phyloP scores from a whole-genome alignment of 2,329 filamentous ascomycete genomes.

The Dactylellina drechsleri region DNA sequence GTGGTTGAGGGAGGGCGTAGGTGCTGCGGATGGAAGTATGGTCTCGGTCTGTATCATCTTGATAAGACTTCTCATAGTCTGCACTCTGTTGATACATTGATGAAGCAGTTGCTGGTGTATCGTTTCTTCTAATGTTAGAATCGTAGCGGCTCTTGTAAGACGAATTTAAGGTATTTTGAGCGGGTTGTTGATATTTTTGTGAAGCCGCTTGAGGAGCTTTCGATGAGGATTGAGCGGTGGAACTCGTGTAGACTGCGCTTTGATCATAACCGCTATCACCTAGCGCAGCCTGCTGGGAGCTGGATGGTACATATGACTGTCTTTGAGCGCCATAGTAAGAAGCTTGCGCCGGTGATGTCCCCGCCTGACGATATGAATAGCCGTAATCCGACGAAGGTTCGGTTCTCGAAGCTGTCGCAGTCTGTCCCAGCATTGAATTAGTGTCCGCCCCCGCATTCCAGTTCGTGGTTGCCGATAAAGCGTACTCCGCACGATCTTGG shows the following conservation, averaged over 20 bases:
- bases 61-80: conserved; percentile 27
- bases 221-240: conserved; percentile 5
- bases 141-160: conserved; percentile 19
- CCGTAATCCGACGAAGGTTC: conserved; percentile 1
- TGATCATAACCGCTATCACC: conserved; percentile 6
- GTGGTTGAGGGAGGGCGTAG: conserved; percentile 37
- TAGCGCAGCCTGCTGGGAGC: neutral
- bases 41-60: conserved; percentile 35
- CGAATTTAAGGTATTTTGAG: conserved; percentile 13
- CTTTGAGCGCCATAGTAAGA: conserved; percentile 17
- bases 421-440: conserved; percentile 3
- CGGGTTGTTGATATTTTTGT: conserved; percentile 12
- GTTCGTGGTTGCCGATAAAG: neutral
- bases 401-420: neutral
- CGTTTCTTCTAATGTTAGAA: conserved; percentile 5
- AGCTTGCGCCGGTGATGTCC: conserved; percentile 5
- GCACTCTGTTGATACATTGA: conserved; percentile 17
- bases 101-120: neutral
- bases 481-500: conserved; percentile 28
- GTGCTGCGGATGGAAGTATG: conserved; percentile 25
- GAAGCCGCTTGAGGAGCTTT: neutral
- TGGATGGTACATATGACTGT: neutral
- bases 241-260: conserved; percentile 7
- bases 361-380: conserved; percentile 22
- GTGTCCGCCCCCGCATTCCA: conserved; percentile 13